phyloP scores from a whole-genome alignment of 352 stramenopile species.

The Pythium sukuiense region DNA sequence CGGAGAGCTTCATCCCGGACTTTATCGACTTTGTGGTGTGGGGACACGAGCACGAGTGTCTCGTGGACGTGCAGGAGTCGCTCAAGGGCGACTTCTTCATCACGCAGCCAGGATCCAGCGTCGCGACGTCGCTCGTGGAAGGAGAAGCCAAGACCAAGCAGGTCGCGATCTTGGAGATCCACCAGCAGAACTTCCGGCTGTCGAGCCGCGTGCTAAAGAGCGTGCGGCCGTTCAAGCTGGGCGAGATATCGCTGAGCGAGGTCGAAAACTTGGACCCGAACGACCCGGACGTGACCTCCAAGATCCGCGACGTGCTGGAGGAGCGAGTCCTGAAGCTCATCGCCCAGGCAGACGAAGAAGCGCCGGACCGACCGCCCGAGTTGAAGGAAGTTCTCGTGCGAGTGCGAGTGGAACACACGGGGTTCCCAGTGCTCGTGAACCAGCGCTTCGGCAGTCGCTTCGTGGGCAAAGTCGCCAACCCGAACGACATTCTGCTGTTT shows the following conservation, averaged over 20 bases:
- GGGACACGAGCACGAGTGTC: conserved; percentile 99
- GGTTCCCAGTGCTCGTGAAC: conserved; percentile 87
- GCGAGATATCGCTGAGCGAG: conserved; percentile 87
- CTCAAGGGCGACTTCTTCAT: conserved; percentile 96
- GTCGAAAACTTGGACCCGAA: conserved; percentile 90
- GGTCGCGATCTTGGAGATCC: conserved; percentile 89
- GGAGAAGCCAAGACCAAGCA: conserved; percentile 87
- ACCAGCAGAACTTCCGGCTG: conserved; percentile 89
- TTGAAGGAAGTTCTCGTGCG: conserved; percentile 76
- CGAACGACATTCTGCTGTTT: conserved; percentile 88
- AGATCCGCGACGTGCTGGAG: conserved; percentile 68
- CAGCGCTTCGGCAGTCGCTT: conserved; percentile 87
- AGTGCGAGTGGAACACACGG: conserved; percentile 85
- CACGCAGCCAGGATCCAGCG: conserved; percentile 95
- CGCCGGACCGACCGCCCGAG: conserved; percentile 24
- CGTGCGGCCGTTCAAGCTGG: conserved; percentile 94
- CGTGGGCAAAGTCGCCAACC: conserved; percentile 85
- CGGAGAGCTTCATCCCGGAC: conserved; percentile 97
- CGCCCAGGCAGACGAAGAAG: conserved; percentile 52
- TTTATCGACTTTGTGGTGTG: conserved; percentile 98
- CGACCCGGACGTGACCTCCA: conserved; percentile 80
- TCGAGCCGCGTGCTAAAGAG: conserved; percentile 79
- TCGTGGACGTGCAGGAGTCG: conserved; percentile 93
- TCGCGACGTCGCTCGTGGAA: conserved; percentile 94
- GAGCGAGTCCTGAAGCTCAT: conserved; percentile 69